These are phyloP conservation scores for Ceratocystis alfenasii DNA, from an alignment of 2,329 filamentous ascomycete species.

Conservation along the genomic window DNA sequence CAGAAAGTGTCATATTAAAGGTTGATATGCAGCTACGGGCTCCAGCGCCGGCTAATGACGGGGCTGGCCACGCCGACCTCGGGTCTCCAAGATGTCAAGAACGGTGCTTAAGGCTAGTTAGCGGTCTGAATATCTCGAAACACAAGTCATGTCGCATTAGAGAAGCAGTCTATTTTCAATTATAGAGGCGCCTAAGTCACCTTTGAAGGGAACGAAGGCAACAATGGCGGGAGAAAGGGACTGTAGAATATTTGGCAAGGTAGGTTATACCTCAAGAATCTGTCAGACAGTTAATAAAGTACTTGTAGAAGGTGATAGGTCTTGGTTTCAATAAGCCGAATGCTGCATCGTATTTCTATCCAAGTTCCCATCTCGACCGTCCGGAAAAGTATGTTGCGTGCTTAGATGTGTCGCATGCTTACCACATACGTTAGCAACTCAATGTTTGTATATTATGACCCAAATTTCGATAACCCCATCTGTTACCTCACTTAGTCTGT, in stretches of 20 bases:
- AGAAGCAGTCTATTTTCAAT: not conserved
- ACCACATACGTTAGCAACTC: not conserved
- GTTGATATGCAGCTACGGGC: not conserved
- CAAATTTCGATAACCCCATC: too few species aligned
- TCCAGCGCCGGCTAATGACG: not conserved
- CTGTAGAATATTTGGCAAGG: not conserved
- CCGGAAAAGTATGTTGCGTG: not conserved
- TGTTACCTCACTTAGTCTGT: not conserved
- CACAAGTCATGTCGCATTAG: not conserved
- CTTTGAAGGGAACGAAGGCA: not conserved
- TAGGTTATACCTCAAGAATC: not conserved
- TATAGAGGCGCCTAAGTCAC: not conserved
- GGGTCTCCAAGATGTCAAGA: not conserved
- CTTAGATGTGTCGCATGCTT: not conserved
- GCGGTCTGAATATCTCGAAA: not conserved
- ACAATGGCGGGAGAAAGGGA: not conserved
- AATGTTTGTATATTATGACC: too few species aligned
- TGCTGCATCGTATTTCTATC: not conserved
- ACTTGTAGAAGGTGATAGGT: not conserved
- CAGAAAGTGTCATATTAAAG: not conserved
- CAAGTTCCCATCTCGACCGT: not conserved
- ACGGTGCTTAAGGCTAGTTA: too few species aligned
- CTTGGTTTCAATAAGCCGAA: not conserved
- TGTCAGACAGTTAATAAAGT: not conserved
- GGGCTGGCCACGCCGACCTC: not conserved